These are phyloP conservation scores for Seiridium cupressi DNA, from an alignment of 2,329 filamentous ascomycete genomes.

Conservation along the genomic window DNA sequence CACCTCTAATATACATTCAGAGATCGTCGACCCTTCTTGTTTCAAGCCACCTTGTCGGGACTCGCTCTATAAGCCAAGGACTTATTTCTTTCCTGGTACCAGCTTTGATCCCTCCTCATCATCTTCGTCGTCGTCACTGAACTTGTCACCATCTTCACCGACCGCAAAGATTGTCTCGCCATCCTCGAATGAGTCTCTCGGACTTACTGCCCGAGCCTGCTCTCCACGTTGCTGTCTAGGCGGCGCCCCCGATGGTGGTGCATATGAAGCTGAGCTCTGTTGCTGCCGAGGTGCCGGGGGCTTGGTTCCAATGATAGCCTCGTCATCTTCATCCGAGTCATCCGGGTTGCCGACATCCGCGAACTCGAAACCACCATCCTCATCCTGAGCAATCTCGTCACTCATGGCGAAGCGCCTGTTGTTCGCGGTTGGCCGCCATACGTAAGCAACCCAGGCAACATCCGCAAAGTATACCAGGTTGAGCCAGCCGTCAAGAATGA, in stretches of 20 bases:
- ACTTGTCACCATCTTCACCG: constrained; percentile 79
- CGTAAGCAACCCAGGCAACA: constrained; percentile 87
- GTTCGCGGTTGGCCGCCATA: constrained; percentile 95
- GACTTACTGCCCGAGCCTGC: constrained; percentile 40
- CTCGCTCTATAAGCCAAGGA: neutral
- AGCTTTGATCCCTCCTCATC: constrained; percentile 57
- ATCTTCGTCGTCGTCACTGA: constrained; percentile 68
- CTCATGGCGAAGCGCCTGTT: constrained; percentile 98
- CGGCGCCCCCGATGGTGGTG: constrained; percentile 17
- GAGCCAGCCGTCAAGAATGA: constrained; percentile 94
- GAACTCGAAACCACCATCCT: constrained; percentile 93
- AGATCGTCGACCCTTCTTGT: neutral
- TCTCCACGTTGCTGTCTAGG: constrained; percentile 19
- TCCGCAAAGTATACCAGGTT: constrained; percentile 96
- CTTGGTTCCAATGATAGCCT: constrained; percentile 46
- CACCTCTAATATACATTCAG: neutral
- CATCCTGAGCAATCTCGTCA: constrained; percentile 97
- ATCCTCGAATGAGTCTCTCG: constrained; percentile 62
- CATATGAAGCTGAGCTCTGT: constrained; percentile 14
- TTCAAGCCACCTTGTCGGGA: neutral
- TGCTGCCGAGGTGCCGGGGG: constrained; percentile 17
- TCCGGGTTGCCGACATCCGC: constrained; percentile 80
- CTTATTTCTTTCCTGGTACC: constrained; percentile 44
- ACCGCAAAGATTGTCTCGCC: constrained; percentile 96
- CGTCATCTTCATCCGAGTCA: constrained; percentile 60